Percentiles rank a stretch among this genome's conserved stretches.
phyloP scores from a whole-genome alignment of 164 flowering plant species.

The Echeveria elegans region DNA sequence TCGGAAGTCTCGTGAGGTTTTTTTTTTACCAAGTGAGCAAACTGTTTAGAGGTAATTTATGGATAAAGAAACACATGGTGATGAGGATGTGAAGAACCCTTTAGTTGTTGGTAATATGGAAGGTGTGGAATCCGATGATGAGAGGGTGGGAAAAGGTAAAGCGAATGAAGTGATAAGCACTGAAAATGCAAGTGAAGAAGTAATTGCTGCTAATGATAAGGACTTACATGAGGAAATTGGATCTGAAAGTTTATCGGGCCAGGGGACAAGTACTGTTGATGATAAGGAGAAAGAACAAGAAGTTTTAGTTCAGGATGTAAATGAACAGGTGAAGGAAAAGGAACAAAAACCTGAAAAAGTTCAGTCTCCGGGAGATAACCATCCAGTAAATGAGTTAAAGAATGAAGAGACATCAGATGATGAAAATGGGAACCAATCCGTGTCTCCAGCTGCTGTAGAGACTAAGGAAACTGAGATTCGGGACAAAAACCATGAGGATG shows the following conservation, averaged over 20 bases:
- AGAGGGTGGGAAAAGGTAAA: background rate
- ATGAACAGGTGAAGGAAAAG: background rate
- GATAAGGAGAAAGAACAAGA: background rate
- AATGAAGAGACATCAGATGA: background rate
- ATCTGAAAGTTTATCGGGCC: background rate
- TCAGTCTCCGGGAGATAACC: background rate
- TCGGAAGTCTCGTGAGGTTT: background rate
- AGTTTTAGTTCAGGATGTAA: background rate
- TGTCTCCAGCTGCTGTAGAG: background rate
- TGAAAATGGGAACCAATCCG: background rate
- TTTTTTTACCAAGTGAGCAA: background rate
- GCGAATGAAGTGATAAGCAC: background rate
- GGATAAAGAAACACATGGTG: constrained; percentile 21
- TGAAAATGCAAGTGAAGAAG: background rate
- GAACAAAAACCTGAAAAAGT: background rate
- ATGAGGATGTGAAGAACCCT: constrained; percentile 11
- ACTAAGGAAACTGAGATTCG: background rate
- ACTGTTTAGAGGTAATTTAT: constrained; percentile 5
- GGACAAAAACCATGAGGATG: background rate
- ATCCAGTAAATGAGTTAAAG: background rate
- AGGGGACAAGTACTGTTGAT: background rate
- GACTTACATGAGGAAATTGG: background rate
- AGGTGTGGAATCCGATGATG: constrained; percentile 12
- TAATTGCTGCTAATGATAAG: background rate
- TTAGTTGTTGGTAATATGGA: constrained; percentile 15